Conservation (phyloP, 768 basidiomycete species). For the Leccinum pellstonianum region DNA sequence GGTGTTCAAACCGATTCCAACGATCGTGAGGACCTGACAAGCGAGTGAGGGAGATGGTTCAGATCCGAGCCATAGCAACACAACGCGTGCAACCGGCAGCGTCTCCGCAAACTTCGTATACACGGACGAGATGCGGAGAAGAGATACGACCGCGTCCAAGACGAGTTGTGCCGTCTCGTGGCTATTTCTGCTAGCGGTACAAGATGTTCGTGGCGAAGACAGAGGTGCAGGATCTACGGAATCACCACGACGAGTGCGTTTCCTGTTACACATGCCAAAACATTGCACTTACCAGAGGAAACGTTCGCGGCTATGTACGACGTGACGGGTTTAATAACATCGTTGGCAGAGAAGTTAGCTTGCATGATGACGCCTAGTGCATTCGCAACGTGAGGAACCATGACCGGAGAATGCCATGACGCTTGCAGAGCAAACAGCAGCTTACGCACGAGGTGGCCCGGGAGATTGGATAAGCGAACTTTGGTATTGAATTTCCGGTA, state of each 20-base stretch:
- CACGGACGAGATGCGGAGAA: constrained; percentile 54
- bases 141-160: constrained; percentile 59
- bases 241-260: too few relatives aligned
- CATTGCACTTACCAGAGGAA: too few relatives aligned
- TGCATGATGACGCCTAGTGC: constrained; percentile 61
- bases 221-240: background rate
- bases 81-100: constrained; percentile 77
- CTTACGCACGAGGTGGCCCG: constrained; percentile 55
- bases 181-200: constrained; percentile 25
- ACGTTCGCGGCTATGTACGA: constrained; percentile 84
- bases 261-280: too few relatives aligned
- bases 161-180: constrained; percentile 66
- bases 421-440: constrained; percentile 82
- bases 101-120: constrained; percentile 72
- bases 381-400: constrained; percentile 48
- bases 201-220: constrained; percentile 16
- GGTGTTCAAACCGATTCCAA: constrained; percentile 52
- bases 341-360: constrained; percentile 68
- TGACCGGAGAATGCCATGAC: constrained; percentile 64
- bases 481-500: constrained; percentile 76
- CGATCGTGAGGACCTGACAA: constrained; percentile 57
- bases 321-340: constrained; percentile 80
- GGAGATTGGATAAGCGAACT: constrained; percentile 69
- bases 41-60: constrained; percentile 60
- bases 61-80: constrained; percentile 75